These are phyloP conservation scores for Rhipidocladum racemiflorum DNA, from an alignment of 176 grass and related monocot genomes.

Conservation along the genomic window DNA sequence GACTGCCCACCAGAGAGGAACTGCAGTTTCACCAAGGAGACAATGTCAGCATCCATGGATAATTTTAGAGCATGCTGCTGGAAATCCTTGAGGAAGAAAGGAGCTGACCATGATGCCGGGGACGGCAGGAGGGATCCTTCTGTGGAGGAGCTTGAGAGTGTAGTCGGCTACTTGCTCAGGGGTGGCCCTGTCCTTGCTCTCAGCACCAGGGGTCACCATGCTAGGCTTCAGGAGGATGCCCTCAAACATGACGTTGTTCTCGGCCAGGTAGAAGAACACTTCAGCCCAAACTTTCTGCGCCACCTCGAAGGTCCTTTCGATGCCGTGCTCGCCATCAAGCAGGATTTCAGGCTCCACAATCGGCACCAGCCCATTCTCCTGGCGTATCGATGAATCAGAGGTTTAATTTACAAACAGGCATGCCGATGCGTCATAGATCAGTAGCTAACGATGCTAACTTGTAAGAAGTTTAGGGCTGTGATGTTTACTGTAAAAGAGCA, in stretches of 20 bases:
- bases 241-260: conserved; percentile 91
- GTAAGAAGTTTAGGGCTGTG: neutral
- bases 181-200: conserved; percentile 69
- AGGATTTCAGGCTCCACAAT: conserved; percentile 98
- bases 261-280: conserved; percentile 77
- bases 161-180: conserved; percentile 78
- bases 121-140: conserved; percentile 89
- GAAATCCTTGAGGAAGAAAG: neutral
- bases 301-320: conserved; percentile 88
- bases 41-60: neutral
- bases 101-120: conserved; percentile 84
- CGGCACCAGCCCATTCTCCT: conserved; percentile 97
- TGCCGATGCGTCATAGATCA: neutral
- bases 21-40: conserved; percentile 32
- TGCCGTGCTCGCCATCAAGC: conserved; percentile 79
- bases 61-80: neutral
- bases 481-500: neutral
- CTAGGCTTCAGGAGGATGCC: conserved; percentile 97
- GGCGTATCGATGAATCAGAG: neutral
- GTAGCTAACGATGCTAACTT: neutral
- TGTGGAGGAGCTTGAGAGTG: conserved; percentile 86
- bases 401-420: neutral
- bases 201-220: conserved; percentile 98
- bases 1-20: conserved; percentile 98
- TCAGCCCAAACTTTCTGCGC: conserved; percentile 90